A percentile compares a stretch with the other conserved stretches of the same genome.
phyloP scores from a whole-genome alignment of 805 yeast genomes.

The Metschnikowia corniflorae region DNA sequence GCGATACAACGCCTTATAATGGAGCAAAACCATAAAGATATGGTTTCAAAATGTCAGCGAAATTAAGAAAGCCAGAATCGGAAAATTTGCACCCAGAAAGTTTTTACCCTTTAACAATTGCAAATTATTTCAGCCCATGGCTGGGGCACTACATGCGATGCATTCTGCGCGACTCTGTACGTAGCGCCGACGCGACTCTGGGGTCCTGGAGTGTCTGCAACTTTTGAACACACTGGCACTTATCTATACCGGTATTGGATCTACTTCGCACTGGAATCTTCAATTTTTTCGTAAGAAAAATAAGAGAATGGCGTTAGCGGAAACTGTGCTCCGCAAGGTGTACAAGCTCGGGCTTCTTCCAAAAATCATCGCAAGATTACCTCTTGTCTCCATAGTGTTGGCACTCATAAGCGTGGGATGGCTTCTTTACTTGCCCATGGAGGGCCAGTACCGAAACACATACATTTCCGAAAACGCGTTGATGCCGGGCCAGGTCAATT shows the following conservation, averaged over 20 bases:
- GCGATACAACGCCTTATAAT: slow-evolving; percentile 24
- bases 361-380: slow-evolving; percentile 30
- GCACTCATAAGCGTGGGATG: slow-evolving; percentile 35
- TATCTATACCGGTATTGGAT: too few species aligned
- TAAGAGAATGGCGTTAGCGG: slow-evolving; percentile 47
- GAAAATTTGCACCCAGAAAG: too few species aligned
- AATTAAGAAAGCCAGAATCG: neutral
- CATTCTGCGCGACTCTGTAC: too few species aligned
- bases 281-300: too few species aligned
- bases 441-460: slow-evolving; percentile 78
- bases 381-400: slow-evolving; percentile 31
- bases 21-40: slow-evolving; percentile 1
- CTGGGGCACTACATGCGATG: too few species aligned
- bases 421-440: slow-evolving; percentile 66
- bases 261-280: too few species aligned
- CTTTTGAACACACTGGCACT: too few species aligned
- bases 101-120: too few species aligned
- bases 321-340: slow-evolving; percentile 35
- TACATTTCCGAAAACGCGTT: slow-evolving; percentile 94
- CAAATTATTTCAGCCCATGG: too few species aligned
- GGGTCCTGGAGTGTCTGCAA: too few species aligned
- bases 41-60: neutral
- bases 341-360: slow-evolving; percentile 41
- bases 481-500: slow-evolving; percentile 93
- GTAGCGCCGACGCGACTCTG: too few species aligned